A percentile compares a stretch with the other conserved stretches of the same genome.
Evolutionary conservation across 352 stramenopile genomes (phyloP).

Genomic region (Globisporangium megalacanthum): DNA sequence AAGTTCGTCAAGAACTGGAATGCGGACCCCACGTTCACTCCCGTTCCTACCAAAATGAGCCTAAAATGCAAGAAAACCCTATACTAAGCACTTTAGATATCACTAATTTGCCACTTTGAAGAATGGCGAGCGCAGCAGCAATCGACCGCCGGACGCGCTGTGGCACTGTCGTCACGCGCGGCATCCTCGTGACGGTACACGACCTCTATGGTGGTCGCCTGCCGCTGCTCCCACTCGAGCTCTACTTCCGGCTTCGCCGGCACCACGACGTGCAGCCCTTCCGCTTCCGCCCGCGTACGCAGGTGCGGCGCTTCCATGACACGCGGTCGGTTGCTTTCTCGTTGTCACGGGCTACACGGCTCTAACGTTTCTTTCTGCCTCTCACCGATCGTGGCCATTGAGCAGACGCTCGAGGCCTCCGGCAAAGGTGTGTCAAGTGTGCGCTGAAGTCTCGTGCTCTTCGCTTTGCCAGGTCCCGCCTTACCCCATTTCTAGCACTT

Average conservation of each 20-base stretch:
- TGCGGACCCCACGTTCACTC: no score
- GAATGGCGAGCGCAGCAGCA: constrained; percentile 40
- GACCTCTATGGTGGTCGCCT: constrained; percentile 46
- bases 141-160: constrained; percentile 37
- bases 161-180: constrained; percentile 33
- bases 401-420: constrained; percentile 29
- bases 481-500: constrained; percentile 21
- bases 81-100: no score
- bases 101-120: no score
- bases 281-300: constrained; percentile 31
- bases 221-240: constrained; percentile 43
- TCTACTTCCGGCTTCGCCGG: constrained; percentile 29
- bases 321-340: background rate
- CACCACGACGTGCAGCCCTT: constrained; percentile 46
- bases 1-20: no score
- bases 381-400: no score
- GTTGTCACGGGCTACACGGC: background rate
- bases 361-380: background rate
- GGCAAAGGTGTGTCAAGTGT: constrained; percentile 25
- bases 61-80: no score
- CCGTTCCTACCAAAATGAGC: no score
- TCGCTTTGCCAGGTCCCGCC: background rate
- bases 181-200: constrained; percentile 60
- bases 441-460: background rate
- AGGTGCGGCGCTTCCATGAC: constrained; percentile 20